These are phyloP conservation scores for Clavariopsis aquatica DNA, from an alignment of 495 filamentous ascomycete genomes.

Conservation along the genomic window DNA sequence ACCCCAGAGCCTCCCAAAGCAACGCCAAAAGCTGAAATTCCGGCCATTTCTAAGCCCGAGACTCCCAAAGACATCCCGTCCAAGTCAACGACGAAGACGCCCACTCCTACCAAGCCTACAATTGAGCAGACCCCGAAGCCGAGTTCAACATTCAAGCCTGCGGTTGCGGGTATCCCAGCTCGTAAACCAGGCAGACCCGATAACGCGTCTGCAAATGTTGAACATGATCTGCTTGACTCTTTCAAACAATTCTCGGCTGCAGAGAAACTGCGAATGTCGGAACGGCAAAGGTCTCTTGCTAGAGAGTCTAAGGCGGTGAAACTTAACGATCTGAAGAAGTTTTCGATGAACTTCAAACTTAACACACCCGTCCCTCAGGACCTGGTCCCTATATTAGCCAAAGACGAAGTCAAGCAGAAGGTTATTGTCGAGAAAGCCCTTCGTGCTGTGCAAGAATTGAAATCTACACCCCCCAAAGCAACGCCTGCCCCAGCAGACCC, in stretches of 20 bases:
- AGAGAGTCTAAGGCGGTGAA: conserved; percentile 81
- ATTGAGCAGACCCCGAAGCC: conserved; percentile 44
- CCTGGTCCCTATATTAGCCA: conserved; percentile 90
- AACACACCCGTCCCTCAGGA: conserved; percentile 87
- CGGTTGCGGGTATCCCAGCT: conserved; percentile 37
- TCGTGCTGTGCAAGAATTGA: conserved; percentile 48
- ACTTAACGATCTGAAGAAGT: conserved; percentile 91
- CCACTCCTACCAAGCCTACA: conserved; percentile 34
- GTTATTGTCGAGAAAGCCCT: conserved; percentile 82
- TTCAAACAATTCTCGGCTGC: conserved; percentile 81
- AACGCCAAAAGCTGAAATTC: conserved; percentile 42
- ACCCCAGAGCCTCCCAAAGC: conserved; percentile 37
- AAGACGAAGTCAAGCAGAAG: conserved; percentile 88
- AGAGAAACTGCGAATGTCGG: conserved; percentile 72
- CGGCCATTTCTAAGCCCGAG: conserved; percentile 38
- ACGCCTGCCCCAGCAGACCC: conserved; percentile 38
- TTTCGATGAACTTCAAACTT: conserved; percentile 90
- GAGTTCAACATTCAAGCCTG: conserved; percentile 38
- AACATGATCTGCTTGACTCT: conserved; percentile 71
- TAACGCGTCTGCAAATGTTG: conserved; percentile 76
- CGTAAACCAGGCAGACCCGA: conserved; percentile 45
- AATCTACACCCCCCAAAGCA: conserved; percentile 55
- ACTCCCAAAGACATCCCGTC: conserved; percentile 37
- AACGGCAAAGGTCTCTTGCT: conserved; percentile 68
- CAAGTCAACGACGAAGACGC: conserved; percentile 37